These are phyloP conservation scores for Cordyceps cicadae DNA, from an alignment of 2,329 filamentous ascomycete species.

Conservation along the genomic window DNA sequence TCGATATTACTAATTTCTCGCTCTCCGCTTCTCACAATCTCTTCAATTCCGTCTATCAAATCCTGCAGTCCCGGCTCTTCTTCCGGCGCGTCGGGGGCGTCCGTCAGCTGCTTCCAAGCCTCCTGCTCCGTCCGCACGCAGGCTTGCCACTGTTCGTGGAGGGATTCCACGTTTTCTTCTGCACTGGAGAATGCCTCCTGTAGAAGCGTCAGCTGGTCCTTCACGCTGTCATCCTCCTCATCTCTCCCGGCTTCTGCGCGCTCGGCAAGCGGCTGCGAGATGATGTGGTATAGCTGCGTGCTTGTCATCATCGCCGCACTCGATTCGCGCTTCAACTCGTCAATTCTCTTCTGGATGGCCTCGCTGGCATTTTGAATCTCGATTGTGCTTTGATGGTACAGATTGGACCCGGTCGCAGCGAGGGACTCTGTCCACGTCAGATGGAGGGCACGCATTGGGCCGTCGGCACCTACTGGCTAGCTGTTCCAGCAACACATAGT, in stretches of 20 bases:
- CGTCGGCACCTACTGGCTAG: not conserved
- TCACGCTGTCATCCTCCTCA: slow-evolving; percentile 18
- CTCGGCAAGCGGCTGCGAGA: not conserved
- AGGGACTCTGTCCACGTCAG: not conserved
- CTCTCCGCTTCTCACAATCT: slow-evolving; percentile 14
- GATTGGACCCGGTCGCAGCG: not conserved
- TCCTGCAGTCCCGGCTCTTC: not conserved
- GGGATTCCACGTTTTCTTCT: not conserved
- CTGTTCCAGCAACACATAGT: not conserved
- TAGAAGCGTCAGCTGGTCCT: slow-evolving; percentile 19
- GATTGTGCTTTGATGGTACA: not conserved
- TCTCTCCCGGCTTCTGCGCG: not conserved
- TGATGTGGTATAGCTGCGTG: not conserved
- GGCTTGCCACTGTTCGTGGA: slow-evolving; percentile 3
- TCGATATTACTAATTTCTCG: slow-evolving; percentile 23
- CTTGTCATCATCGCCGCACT: not conserved
- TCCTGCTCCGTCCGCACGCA: slow-evolving; percentile 4
- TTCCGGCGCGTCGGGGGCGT: not conserved
- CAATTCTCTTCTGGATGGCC: not conserved
- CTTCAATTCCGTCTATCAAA: not conserved
- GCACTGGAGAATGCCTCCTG: slow-evolving; percentile 15
- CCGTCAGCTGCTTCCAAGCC: slow-evolving; percentile 2
- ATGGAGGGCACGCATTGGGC: no score
- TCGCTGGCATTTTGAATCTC: not conserved
- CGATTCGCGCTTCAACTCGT: not conserved